Evolutionary conservation across 495 filamentous ascomycete species (phyloP).

Genomic region (Symbiotaphrina buchneri): DNA sequence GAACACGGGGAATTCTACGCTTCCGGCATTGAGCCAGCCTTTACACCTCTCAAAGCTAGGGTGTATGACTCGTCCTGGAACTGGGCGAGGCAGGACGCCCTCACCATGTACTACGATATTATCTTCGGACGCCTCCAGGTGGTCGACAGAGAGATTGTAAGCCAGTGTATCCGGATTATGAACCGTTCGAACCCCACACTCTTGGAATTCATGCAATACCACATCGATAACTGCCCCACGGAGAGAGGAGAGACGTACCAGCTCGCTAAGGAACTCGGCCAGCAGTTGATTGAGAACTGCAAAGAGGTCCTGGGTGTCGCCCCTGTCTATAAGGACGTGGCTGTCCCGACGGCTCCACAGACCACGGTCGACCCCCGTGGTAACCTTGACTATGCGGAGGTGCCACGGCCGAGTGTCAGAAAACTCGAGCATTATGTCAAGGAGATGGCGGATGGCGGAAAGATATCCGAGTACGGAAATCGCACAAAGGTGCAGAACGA

Average conservation of each 20-base stretch:
- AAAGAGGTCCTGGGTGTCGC: conserved; percentile 64
- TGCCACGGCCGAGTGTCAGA: conserved; percentile 69
- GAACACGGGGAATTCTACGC: conserved; percentile 97
- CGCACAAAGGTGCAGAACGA: conserved; percentile 95
- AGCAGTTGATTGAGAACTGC: conserved; percentile 93
- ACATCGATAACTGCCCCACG: conserved; percentile 96
- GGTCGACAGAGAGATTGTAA: conserved; percentile 94
- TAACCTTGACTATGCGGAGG: conserved; percentile 73
- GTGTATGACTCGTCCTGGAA: conserved; percentile 99
- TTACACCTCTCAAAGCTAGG: conserved; percentile 80
- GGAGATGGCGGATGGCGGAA: conserved; percentile 96
- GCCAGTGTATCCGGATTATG: conserved; percentile 96
- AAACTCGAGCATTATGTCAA: conserved; percentile 97
- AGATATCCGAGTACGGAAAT: conserved; percentile 96
- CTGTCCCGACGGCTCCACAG: conserved; percentile 72
- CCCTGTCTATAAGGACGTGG: conserved; percentile 90
- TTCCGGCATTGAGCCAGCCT: conserved; percentile 78
- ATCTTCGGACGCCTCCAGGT: conserved; percentile 88
- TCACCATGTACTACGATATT: conserved; percentile 98
- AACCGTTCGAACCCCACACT: conserved; percentile 91
- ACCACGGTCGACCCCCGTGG: conserved; percentile 78
- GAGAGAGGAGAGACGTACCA: conserved; percentile 94
- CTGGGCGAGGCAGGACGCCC: conserved; percentile 91
- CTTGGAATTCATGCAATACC: conserved; percentile 98
- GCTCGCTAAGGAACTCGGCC: conserved; percentile 85